Evolutionary conservation across 2,329 filamentous ascomycete species (phyloP), one percentile per base, ranked within the genome.

Genomic region (Penicillium rolfsii): DNA sequence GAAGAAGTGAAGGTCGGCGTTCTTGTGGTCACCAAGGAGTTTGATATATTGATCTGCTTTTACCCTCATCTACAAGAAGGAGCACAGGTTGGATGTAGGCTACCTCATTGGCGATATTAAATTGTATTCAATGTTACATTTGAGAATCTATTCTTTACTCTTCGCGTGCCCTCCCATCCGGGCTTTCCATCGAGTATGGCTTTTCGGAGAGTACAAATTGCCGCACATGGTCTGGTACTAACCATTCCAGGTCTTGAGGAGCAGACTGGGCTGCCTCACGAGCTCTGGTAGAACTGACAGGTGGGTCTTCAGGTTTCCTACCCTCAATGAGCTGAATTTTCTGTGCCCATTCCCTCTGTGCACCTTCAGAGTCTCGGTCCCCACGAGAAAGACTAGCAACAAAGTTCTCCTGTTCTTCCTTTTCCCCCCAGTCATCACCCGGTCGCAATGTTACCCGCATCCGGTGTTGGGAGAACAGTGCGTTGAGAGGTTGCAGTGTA

Each of bases 361-460:
- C 76, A 14, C 78, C 79, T 45, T 77, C 71, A 1, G 52, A 57
- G 46, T 79, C 77, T 56, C 71, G 69, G 22, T 69, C 71, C 8
- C 79, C 78, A 24, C 72, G 70, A 14, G 75, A 75, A 46, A 81
- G 69, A 38, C 52, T 45, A 16, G 71, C 64, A n/a, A 81, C 50
- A 55, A 77, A 81, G 4, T 61, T 70, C 58, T 73, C 58, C 61
- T 81, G 79, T 45, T 78, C 77, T 24, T 76, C 70, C n/a, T 62
- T 61, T 16, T 65, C 62, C 28, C 76, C 74, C 79, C 78, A 78
- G 55, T 74, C 74, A 67, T 77, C 74, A 59, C 75, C 74, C 46
- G 76, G 73, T 40, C 80, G 72, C 71, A 79, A 71, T 30, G 79
- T 80, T 46, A 81, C 80, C 35, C 79, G 68, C 40, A 83, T 64